Base-by-base conservation (phyloP, 768 basidiomycete genomes). In the Pleurotus tuoliensis region DNA sequence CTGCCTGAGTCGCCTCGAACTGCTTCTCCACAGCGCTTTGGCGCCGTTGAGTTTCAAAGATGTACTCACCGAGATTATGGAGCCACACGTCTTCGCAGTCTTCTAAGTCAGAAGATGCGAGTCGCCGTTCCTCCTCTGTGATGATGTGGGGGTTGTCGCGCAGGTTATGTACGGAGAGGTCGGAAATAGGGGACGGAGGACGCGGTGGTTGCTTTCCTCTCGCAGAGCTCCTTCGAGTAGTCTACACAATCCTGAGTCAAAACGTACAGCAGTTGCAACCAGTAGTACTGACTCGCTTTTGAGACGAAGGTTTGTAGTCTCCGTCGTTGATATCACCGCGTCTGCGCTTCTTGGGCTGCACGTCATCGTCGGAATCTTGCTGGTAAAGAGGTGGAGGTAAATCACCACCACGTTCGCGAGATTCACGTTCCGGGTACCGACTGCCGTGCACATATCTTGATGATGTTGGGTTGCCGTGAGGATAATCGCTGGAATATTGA, bases 11-110 rank as follows among this genome's bases (percentile, higher is more conserved):
- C 24, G 79, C 77, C 65, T 88, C 84, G 62, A 91, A 92, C 76
- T 82, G 88, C 47, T 83, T 79, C 58, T 85, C 86, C 4, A 92
- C 81, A 60, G 88, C 86, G 50, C 80, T 82, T 68, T 84, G 82
- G 49, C 90, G 82, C 66, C 84, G 84, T 64, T 86, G 83, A 5
- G 88, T 89, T 63, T 90, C 85, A 27, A 85, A 65, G 52, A 83
- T 76, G 63, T 92, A 93, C 56, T 82, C 82, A 52, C 78, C 75
- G 13, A 92, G 76, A 64, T 89, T 90, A 22, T 74, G 77, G 44
- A 75, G 71, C 92, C 92, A 93, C 13, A 93, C 66, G 58, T 92
- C 90, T 61, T 81, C 80, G 60, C 85, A 90, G 58, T 92, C 91
- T 25, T 91, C 90, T 59, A 93, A 73, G 75, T 93, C 91, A 18